Percentiles rank a stretch among this genome's conserved stretches.
Conservation (phyloP, 345 rosid species). For the Passiflora organensis region DNA sequence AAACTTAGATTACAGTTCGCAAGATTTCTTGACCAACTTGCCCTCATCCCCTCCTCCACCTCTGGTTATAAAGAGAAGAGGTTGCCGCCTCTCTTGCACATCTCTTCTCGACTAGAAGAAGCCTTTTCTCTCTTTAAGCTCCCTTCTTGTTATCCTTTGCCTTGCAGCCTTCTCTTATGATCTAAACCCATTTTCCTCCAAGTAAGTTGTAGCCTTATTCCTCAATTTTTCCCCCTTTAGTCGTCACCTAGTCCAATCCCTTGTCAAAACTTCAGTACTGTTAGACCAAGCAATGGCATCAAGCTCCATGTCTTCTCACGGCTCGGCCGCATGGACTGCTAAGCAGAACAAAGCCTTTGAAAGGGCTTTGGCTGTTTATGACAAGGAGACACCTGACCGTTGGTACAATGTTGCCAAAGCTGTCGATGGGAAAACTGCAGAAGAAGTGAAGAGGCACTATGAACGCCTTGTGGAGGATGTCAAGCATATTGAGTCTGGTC, state of each 20-base stretch:
- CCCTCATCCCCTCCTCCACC: conserved; percentile 22
- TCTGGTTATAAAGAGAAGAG: conserved; percentile 61
- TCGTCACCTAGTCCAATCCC: too few species aligned
- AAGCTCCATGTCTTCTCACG: conserved; percentile 67
- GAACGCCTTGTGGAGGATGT: conserved; percentile 70
- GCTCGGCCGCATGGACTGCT: conserved; percentile 64
- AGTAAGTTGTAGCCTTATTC: conserved; percentile 30
- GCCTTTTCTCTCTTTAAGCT: conserved; percentile 7
- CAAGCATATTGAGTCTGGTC: conserved; percentile 71
- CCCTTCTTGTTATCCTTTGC: conserved; percentile 7
- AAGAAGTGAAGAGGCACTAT: conserved; percentile 80
- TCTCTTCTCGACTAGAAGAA: conserved; percentile 23
- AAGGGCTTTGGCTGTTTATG: conserved; percentile 80
- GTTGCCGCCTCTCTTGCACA: conserved; percentile 46
- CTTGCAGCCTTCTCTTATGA: conserved; percentile 7
- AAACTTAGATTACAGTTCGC: conserved; percentile 28
- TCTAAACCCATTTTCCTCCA: background rate
- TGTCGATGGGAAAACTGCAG: conserved; percentile 78
- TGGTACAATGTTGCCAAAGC: conserved; percentile 92
- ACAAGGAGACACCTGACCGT: conserved; percentile 94
- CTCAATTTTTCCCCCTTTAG: too few species aligned
- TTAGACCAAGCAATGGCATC: conserved; percentile 50
- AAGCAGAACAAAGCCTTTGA: conserved; percentile 96
- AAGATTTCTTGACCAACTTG: conserved; percentile 42
- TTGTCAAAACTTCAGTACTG: too few species aligned